A percentile compares a stretch with the other conserved stretches of the same genome.
phyloP scores from a whole-genome alignment of 257 asterid genomes.

The Salvia splendens region DNA sequence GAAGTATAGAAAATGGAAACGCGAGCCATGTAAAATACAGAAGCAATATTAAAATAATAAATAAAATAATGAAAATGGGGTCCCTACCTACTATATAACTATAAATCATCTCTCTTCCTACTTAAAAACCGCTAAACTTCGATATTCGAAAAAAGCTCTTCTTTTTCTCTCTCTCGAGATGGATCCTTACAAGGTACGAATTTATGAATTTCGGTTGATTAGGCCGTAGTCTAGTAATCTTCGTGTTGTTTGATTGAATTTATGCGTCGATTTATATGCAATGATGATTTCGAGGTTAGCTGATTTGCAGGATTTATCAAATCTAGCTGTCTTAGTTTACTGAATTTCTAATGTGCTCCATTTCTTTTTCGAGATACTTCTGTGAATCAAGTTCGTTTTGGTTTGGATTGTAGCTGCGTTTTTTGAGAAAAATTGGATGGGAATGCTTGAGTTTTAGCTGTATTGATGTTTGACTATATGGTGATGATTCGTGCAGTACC shows the following conservation, averaged over 20 bases:
- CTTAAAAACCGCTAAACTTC: constrained; percentile 35
- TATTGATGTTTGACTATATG: constrained; percentile 20
- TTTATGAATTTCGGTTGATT: neutral
- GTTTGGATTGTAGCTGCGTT: neutral
- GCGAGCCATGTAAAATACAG: constrained; percentile 44
- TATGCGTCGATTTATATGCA: neutral
- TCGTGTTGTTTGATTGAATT: neutral
- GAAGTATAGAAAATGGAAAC: constrained; percentile 27
- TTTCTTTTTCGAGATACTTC: constrained; percentile 1
- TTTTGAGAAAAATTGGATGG: constrained; percentile 10
- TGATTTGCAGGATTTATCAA: constrained; percentile 10
- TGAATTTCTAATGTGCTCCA: neutral
- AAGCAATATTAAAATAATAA: neutral
- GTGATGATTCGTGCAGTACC: constrained; percentile 50
- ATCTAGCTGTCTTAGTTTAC: constrained; percentile 1
- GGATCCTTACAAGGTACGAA: constrained; percentile 76
- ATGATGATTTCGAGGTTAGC: neutral
- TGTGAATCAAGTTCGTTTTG: neutral
- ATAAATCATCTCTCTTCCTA: constrained; percentile 13
- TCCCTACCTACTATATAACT: constrained; percentile 23
- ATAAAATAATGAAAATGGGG: neutral
- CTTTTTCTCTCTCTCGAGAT: constrained; percentile 31
- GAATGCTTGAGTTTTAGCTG: constrained; percentile 10
- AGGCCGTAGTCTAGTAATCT: neutral
- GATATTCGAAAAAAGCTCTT: constrained; percentile 19